phyloP scores from a whole-genome alignment of 1,139 yeast genomes.

The Nakaseomyces uthaithaninus region DNA sequence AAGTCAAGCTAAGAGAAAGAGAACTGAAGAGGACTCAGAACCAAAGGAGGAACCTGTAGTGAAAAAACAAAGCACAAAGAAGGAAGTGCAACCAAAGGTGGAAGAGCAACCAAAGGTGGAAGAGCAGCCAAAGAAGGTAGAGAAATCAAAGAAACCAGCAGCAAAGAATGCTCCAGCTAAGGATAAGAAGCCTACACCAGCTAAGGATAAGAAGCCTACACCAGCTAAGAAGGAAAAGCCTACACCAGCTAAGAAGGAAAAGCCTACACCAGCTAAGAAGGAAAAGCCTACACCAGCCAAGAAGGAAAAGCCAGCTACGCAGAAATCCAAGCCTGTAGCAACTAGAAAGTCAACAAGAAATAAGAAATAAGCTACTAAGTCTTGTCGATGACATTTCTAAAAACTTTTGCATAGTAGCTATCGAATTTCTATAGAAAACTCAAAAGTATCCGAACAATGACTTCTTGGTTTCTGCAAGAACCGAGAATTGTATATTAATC shows the following conservation, averaged over 20 bases:
- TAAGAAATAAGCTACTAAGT: conserved; percentile 2
- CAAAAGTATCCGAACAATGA: background rate
- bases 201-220: background rate
- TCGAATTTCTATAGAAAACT: no score
- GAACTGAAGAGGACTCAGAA: conserved; percentile 18
- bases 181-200: background rate
- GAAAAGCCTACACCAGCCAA: background rate
- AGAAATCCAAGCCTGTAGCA: conserved; percentile 1
- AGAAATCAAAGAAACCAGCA: background rate
- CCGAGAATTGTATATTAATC: conserved; percentile 2
- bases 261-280: conserved; percentile 1
- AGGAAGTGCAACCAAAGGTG: no score
- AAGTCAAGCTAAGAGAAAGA: conserved; percentile 31
- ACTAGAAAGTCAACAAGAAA: conserved; percentile 1
- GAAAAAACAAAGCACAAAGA: conserved; percentile 19
- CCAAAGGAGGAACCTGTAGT: conserved; percentile 18
- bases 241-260: conserved; percentile 2
- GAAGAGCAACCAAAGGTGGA: conserved; percentile 21
- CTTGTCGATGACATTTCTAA: background rate
- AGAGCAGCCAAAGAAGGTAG: conserved; percentile 14
- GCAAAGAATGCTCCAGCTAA: background rate
- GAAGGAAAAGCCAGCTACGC: conserved; percentile 2
- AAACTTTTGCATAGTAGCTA: background rate
- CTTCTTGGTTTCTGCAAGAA: background rate
- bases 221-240: background rate